Conservation (phyloP, 192 early-diverging fungal genomes). For the Kickxella alabastrina region DNA sequence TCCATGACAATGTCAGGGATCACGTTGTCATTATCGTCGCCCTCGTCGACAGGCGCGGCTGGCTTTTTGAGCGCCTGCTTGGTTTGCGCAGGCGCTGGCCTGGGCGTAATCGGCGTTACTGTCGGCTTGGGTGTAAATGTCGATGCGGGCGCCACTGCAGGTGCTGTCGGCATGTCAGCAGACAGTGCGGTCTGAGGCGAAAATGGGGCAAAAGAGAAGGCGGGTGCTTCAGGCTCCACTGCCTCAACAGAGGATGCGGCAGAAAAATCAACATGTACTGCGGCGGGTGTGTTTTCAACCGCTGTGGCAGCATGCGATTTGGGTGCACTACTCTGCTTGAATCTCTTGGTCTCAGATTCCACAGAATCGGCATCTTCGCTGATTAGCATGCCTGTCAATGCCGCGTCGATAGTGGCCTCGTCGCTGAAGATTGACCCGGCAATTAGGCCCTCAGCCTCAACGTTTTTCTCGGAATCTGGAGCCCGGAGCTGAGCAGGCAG, state of each 20-base stretch:
- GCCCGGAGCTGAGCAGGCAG: constrained; percentile 47
- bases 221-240: not conserved
- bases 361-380: not conserved
- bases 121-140: not conserved
- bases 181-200: no score
- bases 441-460: constrained; percentile 10
- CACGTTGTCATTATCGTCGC: constrained; percentile 15
- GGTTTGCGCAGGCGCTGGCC: not conserved
- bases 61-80: not conserved
- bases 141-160: not conserved
- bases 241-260: not conserved
- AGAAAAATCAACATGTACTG: not conserved
- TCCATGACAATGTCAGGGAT: constrained; percentile 52
- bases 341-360: not conserved
- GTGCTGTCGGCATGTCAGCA: not conserved
- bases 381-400: constrained; percentile 7
- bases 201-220: not conserved
- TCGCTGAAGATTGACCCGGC: constrained; percentile 11
- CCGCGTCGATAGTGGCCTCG: constrained; percentile 13
- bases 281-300: not conserved
- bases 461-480: constrained; percentile 27
- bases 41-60: constrained; percentile 2
- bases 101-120: not conserved
- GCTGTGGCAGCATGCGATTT: not conserved
- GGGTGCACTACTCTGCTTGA: not conserved